Percentiles rank a stretch among this genome's conserved stretches.
Conservation (phyloP, 2,329 filamentous ascomycete species). For the Lasiodiplodia hormozganensis region DNA sequence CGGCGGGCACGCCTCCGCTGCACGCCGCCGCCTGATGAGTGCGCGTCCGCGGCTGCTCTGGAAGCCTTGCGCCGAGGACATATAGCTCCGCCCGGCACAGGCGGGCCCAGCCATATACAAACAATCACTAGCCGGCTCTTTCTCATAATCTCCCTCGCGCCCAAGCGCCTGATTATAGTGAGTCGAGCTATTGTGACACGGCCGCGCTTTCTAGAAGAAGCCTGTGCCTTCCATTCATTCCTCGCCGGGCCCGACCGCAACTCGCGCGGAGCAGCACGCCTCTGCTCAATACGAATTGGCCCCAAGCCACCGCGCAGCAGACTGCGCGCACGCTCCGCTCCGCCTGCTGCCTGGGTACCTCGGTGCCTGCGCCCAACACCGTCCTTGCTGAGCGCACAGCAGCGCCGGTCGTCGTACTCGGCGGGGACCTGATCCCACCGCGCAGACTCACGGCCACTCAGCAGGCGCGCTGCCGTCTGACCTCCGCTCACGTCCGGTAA, state of each 20-base stretch:
- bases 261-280: background rate
- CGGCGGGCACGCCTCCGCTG: constrained; percentile 12
- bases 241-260: constrained; percentile 1
- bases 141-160: constrained; percentile 11
- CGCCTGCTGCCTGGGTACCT: background rate
- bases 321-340: background rate
- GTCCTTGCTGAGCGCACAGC: background rate
- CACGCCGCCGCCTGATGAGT: background rate
- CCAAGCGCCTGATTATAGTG: constrained; percentile 6
- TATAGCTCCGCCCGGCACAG: background rate
- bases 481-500: constrained; percentile 18
- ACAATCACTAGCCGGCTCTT: background rate
- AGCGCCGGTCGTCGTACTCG: background rate
- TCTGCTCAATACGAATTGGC: constrained; percentile 12
- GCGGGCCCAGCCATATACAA: constrained; percentile 1
- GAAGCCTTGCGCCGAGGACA: constrained; percentile 9
- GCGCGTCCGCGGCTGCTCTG: background rate
- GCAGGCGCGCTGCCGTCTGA: background rate
- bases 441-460: constrained; percentile 21
- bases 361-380: background rate
- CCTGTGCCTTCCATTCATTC: constrained; percentile 1
- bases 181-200: background rate
- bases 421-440: background rate
- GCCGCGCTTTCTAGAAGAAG: constrained; percentile 23
- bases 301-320: constrained; percentile 12